Evolutionary conservation across 2,329 filamentous ascomycete species (phyloP).

Genomic region (Metarhizium humberi): DNA sequence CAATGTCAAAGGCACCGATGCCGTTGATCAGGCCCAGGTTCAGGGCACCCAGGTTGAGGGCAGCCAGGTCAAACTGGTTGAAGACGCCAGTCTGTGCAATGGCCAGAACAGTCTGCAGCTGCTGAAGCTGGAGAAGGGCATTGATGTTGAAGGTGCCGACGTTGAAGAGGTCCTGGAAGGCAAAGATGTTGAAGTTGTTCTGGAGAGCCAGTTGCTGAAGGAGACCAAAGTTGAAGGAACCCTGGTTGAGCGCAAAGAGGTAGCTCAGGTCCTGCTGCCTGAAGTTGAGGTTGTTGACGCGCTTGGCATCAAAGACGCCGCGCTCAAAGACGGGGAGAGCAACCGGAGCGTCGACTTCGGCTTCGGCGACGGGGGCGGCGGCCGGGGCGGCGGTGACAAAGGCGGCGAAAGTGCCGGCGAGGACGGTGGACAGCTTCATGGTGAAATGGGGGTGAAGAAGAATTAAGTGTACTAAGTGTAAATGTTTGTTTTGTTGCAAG

Average conservation of each 20-base stretch:
- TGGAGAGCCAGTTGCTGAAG: slow-evolving; percentile 28
- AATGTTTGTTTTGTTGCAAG: not conserved
- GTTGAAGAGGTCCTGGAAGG: slow-evolving; percentile 33
- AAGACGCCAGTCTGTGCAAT: slow-evolving; percentile 20
- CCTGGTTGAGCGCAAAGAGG: slow-evolving; percentile 32
- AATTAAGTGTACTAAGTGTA: not conserved
- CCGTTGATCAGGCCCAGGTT: slow-evolving; percentile 20
- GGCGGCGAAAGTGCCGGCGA: not conserved
- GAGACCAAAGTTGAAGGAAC: slow-evolving; percentile 31
- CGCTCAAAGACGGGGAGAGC: not conserved
- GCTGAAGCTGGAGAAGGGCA: slow-evolving; percentile 29
- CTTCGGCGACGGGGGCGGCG: not conserved
- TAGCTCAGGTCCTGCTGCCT: slow-evolving; percentile 32
- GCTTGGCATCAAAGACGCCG: not conserved
- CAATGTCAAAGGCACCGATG: slow-evolving; percentile 18
- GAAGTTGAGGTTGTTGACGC: slow-evolving; percentile 31
- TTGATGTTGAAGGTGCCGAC: slow-evolving; percentile 30
- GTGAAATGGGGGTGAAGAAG: not conserved
- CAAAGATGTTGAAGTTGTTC: slow-evolving; percentile 36
- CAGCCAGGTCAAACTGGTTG: slow-evolving; percentile 18
- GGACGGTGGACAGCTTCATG: not conserved
- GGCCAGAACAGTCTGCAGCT: slow-evolving; percentile 29
- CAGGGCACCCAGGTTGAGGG: slow-evolving; percentile 16
- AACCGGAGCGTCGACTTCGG: not conserved
- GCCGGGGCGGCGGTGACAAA: not conserved